Evolutionary conservation across 2,329 filamentous ascomycete species (phyloP), one percentile per base, ranked within the genome.

Genomic region (Epichloe gansuensis): DNA sequence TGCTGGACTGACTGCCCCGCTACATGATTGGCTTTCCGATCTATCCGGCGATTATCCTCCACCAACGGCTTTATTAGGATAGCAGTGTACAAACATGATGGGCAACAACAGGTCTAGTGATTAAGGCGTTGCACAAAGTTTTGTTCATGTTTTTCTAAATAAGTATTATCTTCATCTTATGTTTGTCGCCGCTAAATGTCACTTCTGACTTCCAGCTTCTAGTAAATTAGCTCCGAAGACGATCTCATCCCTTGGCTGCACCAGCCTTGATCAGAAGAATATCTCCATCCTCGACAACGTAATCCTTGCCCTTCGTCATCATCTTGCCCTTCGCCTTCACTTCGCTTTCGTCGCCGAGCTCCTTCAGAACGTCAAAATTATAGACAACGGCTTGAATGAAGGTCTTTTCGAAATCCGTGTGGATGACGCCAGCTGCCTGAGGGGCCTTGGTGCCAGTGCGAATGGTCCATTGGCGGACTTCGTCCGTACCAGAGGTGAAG

Each of bases 301-400:
- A 97, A 50, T 97, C 91, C 76, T 97, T 97, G 67, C 93, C 93
- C 79, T 98, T 98, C 54, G 91, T 97, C 85, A 95, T 88, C 60
- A 98, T 71, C 77, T 98, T 98, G 63, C 93, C 93, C 71, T 91
- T 91, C 28, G 91, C 81, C 77, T 91, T 95, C 60, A 96, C 87
- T 60, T 86, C 81, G 25, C 82, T 76, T 75, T 98, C 93, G 59
- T 95, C 89, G 50, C 91, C 91, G 48, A 87, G 75, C 72, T 97
- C 93, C 73, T 85, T 89, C 51, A 98, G 75, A 2, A 78, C 73
- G 28, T 68, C 76, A 72, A 82, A 98, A 75, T 95, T 97, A 75
- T 95, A 97, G 34, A 96, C 90, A 58, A 98, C 80, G 57, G 79
- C 86, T 74, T 98, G 94, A 63, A 98, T 98, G 68, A 98, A 98